Evolutionary conservation across 2,329 filamentous ascomycete genomes (phyloP).

Genomic region (Nannizzia gypsea): DNA sequence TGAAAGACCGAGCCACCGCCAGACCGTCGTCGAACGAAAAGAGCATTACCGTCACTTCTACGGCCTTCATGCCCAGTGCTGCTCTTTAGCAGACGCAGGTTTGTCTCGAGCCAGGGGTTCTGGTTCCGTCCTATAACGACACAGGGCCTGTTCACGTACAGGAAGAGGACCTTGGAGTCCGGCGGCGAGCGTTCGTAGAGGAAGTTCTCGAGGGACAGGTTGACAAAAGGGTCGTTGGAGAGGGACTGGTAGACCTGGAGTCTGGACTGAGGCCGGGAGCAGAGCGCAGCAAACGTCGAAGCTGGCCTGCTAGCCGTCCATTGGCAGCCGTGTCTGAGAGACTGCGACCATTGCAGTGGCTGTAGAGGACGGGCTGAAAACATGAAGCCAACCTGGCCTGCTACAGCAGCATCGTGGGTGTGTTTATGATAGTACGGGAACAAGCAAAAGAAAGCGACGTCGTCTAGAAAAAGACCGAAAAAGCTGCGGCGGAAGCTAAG

Average conservation of each 20-base stretch:
- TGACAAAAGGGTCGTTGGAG: conserved; percentile 66
- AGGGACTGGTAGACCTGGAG: conserved; percentile 60
- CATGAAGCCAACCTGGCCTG: background rate
- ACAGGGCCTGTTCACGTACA: conserved; percentile 79
- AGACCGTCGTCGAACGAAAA: conserved; percentile 69
- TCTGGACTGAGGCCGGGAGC: conserved; percentile 17
- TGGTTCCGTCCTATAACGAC: conserved; percentile 92
- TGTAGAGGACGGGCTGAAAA: background rate
- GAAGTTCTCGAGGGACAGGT: conserved; percentile 88
- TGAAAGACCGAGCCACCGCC: conserved; percentile 93
- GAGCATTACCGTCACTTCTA: conserved; percentile 26
- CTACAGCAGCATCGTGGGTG: background rate
- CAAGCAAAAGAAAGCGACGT: background rate
- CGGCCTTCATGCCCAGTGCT: background rate
- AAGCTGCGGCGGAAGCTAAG: background rate
- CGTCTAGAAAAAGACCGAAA: background rate
- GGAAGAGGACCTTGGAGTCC: conserved; percentile 65
- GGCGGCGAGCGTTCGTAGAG: conserved; percentile 63
- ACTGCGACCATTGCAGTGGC: conserved; percentile 2
- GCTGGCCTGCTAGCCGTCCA: background rate
- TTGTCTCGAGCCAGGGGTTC: conserved; percentile 91
- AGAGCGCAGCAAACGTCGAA: conserved; percentile 1
- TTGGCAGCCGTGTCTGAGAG: background rate
- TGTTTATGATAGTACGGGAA: too few species aligned
- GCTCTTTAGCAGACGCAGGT: conserved; percentile 49